Evolutionary conservation across 495 filamentous ascomycete species (phyloP).

Genomic region (Penicillium crystallinum): DNA sequence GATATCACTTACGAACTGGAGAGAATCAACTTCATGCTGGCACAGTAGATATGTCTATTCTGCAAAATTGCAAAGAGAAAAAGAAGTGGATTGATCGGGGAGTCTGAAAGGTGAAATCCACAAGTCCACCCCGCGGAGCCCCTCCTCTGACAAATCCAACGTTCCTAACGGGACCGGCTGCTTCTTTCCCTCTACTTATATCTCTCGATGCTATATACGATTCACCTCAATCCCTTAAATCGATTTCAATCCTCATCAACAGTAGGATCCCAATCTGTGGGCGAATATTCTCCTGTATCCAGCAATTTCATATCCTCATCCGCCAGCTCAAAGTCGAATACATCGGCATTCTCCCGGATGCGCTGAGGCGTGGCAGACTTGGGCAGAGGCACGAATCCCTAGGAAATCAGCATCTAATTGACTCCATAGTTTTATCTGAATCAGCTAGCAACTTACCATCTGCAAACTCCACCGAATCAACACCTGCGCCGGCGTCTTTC

Average conservation of each 20-base stretch:
- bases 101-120: neutral
- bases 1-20: slow-evolving; percentile 68
- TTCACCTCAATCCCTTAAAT: too few relatives aligned
- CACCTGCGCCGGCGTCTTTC: slow-evolving; percentile 71
- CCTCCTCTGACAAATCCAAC: slow-evolving; percentile 22
- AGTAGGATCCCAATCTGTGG: slow-evolving; percentile 60
- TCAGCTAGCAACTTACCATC: slow-evolving; percentile 37
- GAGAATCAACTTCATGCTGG: slow-evolving; percentile 70
- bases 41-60: neutral
- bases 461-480: slow-evolving; percentile 82
- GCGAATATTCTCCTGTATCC: slow-evolving; percentile 53
- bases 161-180: slow-evolving; percentile 1
- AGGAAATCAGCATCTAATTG: neutral
- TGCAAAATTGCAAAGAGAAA: neutral
- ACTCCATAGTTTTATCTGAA: too few relatives aligned
- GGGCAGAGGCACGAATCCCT: slow-evolving; percentile 59
- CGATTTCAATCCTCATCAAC: slow-evolving; percentile 40
- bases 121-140: slow-evolving; percentile 1
- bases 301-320: slow-evolving; percentile 53
- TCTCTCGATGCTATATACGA: too few relatives aligned
- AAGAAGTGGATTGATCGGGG: neutral
- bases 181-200: neutral
- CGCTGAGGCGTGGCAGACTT: slow-evolving; percentile 54
- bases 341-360: slow-evolving; percentile 64
- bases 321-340: slow-evolving; percentile 78